Base-by-base conservation (phyloP, 768 basidiomycete genomes). In the Lepiota venenata region DNA sequence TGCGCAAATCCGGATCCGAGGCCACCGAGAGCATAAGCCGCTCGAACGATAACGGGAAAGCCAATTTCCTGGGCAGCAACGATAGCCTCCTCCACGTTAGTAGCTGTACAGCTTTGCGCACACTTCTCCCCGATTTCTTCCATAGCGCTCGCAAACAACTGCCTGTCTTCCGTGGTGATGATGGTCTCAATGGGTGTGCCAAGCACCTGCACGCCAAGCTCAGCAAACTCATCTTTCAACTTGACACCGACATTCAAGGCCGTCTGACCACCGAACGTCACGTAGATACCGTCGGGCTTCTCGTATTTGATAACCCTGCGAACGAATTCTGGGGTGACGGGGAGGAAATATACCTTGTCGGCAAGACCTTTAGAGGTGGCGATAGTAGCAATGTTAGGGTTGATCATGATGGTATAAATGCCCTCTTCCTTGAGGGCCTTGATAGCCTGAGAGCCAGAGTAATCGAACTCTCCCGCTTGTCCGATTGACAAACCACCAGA, bases 311-410 rank as follows among this genome's bases (percentile, higher is more conserved):
- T 97, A 73, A 99, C 88, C 74, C 95, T 97, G 68, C 89, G 88
- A 54, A 98, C 94, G 63, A 97, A 98, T 58, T 99, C 97, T 57
- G 94, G 92, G 11, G 92, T 98, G 53, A 98, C 97, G 43, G 97
- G 97, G 9, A 99, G 81, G 82, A 98, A 99, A 77, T 98, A 99
- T 46, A 99, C 96, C 71, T 98, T 98, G 78, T 99, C 97, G 20
- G 97, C 97, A 47, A 99, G 83, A 57, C 97, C 95, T 63, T 94
- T 94, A 45, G 93, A 95, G 1, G 94, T 97, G 42, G 94, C 94
- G 61, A 98, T 99, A 37, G 97, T 99, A 18, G 97, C 97, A 62
- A 99, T 99, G 72, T 99, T 99, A 22, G 97, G 96, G 72, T 98
- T 98, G 63, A 99, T 84, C 69, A 99, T 85, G 71, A 99, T 93